Percentiles rank a stretch among this genome's conserved stretches.
phyloP scores from a whole-genome alignment of 371 early-diverging fungal species.

The Rhizomucor miehei region DNA sequence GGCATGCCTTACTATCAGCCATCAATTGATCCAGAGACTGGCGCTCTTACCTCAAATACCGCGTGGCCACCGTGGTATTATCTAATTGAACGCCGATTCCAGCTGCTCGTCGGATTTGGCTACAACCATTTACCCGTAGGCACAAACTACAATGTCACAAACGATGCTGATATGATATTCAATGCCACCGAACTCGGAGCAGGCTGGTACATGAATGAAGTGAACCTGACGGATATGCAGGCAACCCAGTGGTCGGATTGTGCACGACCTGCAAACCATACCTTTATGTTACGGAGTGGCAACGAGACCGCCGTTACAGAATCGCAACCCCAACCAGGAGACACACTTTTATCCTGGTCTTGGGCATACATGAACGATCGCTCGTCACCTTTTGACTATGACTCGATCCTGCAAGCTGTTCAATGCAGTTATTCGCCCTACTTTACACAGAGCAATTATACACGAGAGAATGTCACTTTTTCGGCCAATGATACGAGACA shows the following conservation, averaged over 20 bases:
- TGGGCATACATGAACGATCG: slow-evolving; percentile 25
- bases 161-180: slow-evolving; percentile 24
- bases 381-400: slow-evolving; percentile 10
- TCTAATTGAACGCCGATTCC: slow-evolving; percentile 21
- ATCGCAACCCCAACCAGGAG: background rate
- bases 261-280: slow-evolving; percentile 9
- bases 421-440: slow-evolving; percentile 36
- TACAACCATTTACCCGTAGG: slow-evolving; percentile 2
- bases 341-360: slow-evolving; percentile 10
- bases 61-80: slow-evolving; percentile 35
- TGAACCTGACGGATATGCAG: slow-evolving; percentile 6
- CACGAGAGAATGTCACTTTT: slow-evolving; percentile 1
- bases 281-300: slow-evolving; percentile 4
- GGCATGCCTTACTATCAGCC: slow-evolving; percentile 9
- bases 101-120: slow-evolving; percentile 36
- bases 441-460: slow-evolving; percentile 26
- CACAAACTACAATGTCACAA: slow-evolving; percentile 14
- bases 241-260: slow-evolving; percentile 12
- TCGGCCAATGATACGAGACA: slow-evolving; percentile 13
- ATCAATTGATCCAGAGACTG: background rate
- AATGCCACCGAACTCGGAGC: slow-evolving; percentile 4
- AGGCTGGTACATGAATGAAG: slow-evolving; percentile 7
- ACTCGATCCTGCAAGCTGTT: slow-evolving; percentile 15
- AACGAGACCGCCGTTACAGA: background rate
- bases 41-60: background rate